Conservation (phyloP, 2,329 filamentous ascomycete genomes). For the Fusarium buharicum region DNA sequence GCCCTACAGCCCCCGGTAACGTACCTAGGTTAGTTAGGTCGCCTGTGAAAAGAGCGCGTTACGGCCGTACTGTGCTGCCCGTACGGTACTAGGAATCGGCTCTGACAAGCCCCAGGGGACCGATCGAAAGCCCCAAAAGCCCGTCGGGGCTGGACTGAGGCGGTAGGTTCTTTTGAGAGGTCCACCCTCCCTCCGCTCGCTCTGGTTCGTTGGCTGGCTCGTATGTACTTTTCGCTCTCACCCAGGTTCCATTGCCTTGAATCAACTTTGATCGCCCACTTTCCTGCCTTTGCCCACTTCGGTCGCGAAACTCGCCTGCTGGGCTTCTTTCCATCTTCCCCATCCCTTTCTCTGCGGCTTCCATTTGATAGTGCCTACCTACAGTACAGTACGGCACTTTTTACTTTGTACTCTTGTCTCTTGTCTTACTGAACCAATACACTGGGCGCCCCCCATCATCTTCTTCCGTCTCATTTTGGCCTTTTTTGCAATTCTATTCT, state of each 20-base stretch:
- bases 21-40: not conserved
- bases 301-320: slow-evolving; percentile 38
- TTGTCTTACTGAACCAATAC: slow-evolving; percentile 7
- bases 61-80: slow-evolving; percentile 30
- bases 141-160: slow-evolving; percentile 7
- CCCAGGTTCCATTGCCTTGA: too few species aligned
- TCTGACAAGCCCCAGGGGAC: slow-evolving; percentile 21
- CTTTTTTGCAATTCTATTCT: slow-evolving; percentile 30
- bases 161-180: slow-evolving; percentile 38
- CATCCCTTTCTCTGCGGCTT: slow-evolving; percentile 37
- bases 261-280: slow-evolving; percentile 20
- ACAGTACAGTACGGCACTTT: slow-evolving; percentile 4
- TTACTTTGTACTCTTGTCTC: slow-evolving; percentile 24
- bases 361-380: not conserved
- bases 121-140: slow-evolving; percentile 34
- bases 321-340: slow-evolving; percentile 10
- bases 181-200: slow-evolving; percentile 36
- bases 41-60: slow-evolving; percentile 10
- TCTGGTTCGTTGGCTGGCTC: slow-evolving; percentile 4
- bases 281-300: slow-evolving; percentile 25
- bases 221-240: slow-evolving; percentile 6
- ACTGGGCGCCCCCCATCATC: slow-evolving; percentile 25
- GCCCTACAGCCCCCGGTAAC: slow-evolving; percentile 10
- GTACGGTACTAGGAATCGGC: slow-evolving; percentile 30
- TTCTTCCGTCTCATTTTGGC: slow-evolving; percentile 37